phyloP scores from a whole-genome alignment of 2,329 filamentous ascomycete species.

The Sarocladium oryzae region DNA sequence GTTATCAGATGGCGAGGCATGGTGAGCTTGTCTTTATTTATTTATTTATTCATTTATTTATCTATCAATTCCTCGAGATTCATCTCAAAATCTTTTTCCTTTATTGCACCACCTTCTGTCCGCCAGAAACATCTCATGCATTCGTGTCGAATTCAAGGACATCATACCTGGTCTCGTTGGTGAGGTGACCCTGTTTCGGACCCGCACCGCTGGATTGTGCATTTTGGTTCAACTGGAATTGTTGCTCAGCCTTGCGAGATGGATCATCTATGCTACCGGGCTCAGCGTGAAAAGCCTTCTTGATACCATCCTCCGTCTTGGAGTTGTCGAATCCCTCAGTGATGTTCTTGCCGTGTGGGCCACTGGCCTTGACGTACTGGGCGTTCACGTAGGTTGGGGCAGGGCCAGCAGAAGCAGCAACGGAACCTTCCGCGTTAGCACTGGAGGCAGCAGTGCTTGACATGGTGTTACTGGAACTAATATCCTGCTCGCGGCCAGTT shows the following conservation, averaged over 20 bases:
- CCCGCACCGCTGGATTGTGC: slow-evolving; percentile 18
- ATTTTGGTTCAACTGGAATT: slow-evolving; percentile 26
- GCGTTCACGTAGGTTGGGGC: slow-evolving; percentile 33
- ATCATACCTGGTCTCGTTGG: slow-evolving; percentile 24
- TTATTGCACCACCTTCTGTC: neutral
- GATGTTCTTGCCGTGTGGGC: slow-evolving; percentile 38
- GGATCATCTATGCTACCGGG: slow-evolving; percentile 44
- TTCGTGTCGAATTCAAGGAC: slow-evolving; percentile 21
- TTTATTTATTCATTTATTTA: neutral
- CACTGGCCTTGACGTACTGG: slow-evolving; percentile 25
- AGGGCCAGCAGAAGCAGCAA: slow-evolving; percentile 14
- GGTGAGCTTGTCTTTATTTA: too few species aligned
- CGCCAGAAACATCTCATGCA: slow-evolving; percentile 15
- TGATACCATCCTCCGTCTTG: slow-evolving; percentile 27
- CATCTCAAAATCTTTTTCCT: neutral
- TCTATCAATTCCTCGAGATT: neutral
- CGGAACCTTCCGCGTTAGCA: neutral
- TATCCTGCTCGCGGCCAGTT: slow-evolving; percentile 9
- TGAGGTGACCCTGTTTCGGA: slow-evolving; percentile 19
- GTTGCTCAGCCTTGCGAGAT: slow-evolving; percentile 35
- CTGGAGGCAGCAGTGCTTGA: too few species aligned
- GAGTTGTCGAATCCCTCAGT: slow-evolving; percentile 29
- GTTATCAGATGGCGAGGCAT: too few species aligned
- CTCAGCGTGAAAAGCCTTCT: slow-evolving; percentile 34
- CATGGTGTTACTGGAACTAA: neutral